phyloP scores from a whole-genome alignment of 2,329 filamentous ascomycete genomes.

The Verruconis gallopava region DNA sequence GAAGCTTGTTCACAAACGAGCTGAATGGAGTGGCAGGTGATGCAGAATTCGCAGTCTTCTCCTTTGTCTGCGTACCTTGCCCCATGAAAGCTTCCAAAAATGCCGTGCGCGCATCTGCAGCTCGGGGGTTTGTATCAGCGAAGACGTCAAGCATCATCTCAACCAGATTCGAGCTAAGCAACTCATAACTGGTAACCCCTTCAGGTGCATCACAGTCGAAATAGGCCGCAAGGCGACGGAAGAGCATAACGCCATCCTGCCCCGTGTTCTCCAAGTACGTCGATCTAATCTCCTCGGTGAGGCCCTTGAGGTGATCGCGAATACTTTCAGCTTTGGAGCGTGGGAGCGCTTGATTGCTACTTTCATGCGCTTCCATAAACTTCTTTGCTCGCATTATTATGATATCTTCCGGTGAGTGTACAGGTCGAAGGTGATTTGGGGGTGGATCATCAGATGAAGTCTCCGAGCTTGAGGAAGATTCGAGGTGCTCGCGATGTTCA shows the following conservation, averaged over 20 bases:
- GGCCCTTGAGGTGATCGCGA: conserved; percentile 53
- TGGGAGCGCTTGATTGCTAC: conserved; percentile 58
- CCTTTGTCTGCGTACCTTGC: conserved; percentile 45
- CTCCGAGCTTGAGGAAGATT: conserved; percentile 47
- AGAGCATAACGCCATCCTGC: conserved; percentile 47
- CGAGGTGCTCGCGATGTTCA: conserved; percentile 13
- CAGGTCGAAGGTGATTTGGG: conserved; percentile 12
- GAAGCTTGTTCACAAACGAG: conserved; percentile 81
- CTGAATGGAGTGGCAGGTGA: conserved; percentile 77
- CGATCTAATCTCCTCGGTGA: conserved; percentile 58
- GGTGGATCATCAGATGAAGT: conserved; percentile 43
- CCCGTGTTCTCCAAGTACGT: conserved; percentile 46
- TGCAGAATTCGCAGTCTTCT: conserved; percentile 51
- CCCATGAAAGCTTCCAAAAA: conserved; percentile 94
- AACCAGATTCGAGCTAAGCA: conserved; percentile 83
- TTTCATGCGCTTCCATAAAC: conserved; percentile 75
- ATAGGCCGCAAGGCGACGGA: conserved; percentile 62
- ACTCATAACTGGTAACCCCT: conserved; percentile 88
- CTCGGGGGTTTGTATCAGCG: conserved; percentile 48
- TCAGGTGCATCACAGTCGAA: conserved; percentile 83
- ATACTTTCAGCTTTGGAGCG: conserved; percentile 69
- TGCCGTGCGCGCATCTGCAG: conserved; percentile 55
- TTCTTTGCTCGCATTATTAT: conserved; percentile 67
- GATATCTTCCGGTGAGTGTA: conserved; percentile 33
- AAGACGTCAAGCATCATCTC: conserved; percentile 73